A percentile compares a stretch with the other conserved stretches of the same genome.
These are phyloP conservation scores for Cyclotella choctawhatcheeana DNA, from an alignment of 108 stramenopile genomes.

Conservation along the genomic window DNA sequence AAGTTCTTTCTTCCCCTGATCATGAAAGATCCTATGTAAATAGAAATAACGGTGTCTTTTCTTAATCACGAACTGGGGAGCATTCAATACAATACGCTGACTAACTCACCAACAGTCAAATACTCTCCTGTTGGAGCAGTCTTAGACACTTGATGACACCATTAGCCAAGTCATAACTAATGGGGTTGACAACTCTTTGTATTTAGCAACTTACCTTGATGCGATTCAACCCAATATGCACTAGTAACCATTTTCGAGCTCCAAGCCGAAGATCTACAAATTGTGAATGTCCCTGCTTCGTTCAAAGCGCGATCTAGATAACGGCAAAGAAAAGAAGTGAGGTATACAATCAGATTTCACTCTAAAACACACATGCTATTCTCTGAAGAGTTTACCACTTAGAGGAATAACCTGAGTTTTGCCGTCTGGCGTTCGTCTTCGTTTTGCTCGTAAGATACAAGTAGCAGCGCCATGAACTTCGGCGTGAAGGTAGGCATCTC, in stretches of 20 bases:
- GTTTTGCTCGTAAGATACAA: constrained; percentile 90
- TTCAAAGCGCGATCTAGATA: constrained; percentile 78
- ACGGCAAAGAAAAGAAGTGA: too few species aligned
- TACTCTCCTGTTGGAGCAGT: constrained; percentile 97
- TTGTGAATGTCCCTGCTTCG: constrained; percentile 91
- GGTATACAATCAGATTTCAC: too few species aligned
- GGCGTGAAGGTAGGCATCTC: constrained; percentile 98
- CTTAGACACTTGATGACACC: constrained; percentile 97
- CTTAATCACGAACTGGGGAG: too few species aligned
- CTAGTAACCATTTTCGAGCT: constrained; percentile 85
- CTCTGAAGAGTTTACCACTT: too few species aligned
- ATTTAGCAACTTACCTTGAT: too few species aligned
- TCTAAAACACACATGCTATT: too few species aligned
- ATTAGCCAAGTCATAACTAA: too few species aligned
- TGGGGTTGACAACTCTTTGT: too few species aligned
- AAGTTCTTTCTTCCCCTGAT: constrained; percentile 97
- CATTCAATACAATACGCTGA: too few species aligned
- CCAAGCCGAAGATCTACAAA: constrained; percentile 95
- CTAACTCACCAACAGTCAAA: constrained; percentile 94
- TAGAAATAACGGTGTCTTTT: too few species aligned
- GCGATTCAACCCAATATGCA: constrained; percentile 95
- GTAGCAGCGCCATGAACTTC: constrained; percentile 96
- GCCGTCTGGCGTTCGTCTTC: constrained; percentile 57
- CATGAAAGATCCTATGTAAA: constrained; percentile 97
- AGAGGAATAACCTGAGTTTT: constrained; percentile 76